Base-by-base conservation (phyloP, 495 filamentous ascomycete species). In the Trichocladium uniseriatum region DNA sequence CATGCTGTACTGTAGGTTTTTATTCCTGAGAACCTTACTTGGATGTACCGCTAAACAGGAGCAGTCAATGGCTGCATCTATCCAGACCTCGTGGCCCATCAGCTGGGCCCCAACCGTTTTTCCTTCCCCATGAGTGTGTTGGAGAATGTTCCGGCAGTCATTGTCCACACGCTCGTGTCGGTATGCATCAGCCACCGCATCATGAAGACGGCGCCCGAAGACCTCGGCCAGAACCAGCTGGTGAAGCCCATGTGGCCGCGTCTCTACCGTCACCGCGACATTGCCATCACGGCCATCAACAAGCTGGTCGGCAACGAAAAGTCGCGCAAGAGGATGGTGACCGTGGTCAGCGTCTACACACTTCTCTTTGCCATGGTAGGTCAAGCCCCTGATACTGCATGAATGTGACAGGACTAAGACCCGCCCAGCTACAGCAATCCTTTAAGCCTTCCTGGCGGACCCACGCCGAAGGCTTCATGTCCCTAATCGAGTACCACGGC, bases 381-480 rank as follows among this genome's bases (percentile, higher is more conserved):
- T 44, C 7, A 36, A 15, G 34, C n/a, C n/a, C n/a, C n/a, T n/a
- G n/a, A n/a, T n/a, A n/a, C n/a, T n/a, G 24, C 24, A 27, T 27
- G 24, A 27, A 27, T 27, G n/a, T n/a, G n/a, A n/a, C n/a, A n/a
- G n/a, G n/a, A n/a, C n/a, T n/a, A 27, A 27, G 8, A 27, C 24
- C 24, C 24, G 24, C 24, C 3, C 45, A 69, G 62, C 50, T 60
- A 3, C 62, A 65, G 32, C 64, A 67, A 38, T 62, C 61, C 11
- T 52, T 50, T 16, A 61, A 55, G 5, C 60, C 59, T 2, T 45
- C 53, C 38, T 69, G 62, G 62, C 60, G 62, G 24, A 58, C 51
- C 22, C 67, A 69, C 39, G 18, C 62, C n/a, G 62, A 66, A 4
- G 62, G 55, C n/a, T 45, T 63, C 27, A 48, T 62, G 13, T 57